phyloP scores from a whole-genome alignment of 2,329 filamentous ascomycete genomes.

The Ophiognomonia clavigignenti-juglandacearum region DNA sequence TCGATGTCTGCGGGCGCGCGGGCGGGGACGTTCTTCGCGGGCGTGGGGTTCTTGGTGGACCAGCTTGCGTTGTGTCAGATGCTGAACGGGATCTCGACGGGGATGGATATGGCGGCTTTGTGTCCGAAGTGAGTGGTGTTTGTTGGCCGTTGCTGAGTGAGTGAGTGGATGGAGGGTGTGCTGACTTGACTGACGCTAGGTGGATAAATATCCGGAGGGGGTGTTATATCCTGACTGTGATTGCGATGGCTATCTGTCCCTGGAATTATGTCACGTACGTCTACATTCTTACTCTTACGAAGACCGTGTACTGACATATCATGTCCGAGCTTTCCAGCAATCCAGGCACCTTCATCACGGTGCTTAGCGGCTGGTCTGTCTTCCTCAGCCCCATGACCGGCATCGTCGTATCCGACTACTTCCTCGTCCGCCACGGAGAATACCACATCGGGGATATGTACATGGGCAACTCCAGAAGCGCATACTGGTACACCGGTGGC shows the following conservation, averaged over 20 bases:
- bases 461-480: constrained; percentile 25
- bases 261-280: constrained; percentile 32
- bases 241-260: constrained; percentile 36
- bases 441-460: constrained; percentile 42
- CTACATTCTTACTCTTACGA: too few relatives aligned
- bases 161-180: not conserved
- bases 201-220: constrained; percentile 46
- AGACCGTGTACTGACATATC: not conserved
- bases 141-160: too few relatives aligned
- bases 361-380: constrained; percentile 30
- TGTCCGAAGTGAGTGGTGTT: constrained; percentile 27
- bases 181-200: not conserved
- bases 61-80: constrained; percentile 28
- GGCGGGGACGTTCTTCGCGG: constrained; percentile 33
- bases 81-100: constrained; percentile 25
- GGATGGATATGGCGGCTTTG: constrained; percentile 43
- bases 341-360: constrained; percentile 36
- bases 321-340: constrained; percentile 18
- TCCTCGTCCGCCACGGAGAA: constrained; percentile 32
- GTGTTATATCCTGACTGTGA: constrained; percentile 34
- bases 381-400: constrained; percentile 44
- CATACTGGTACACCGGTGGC: constrained; percentile 39
- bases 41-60: constrained; percentile 28
- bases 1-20: constrained; percentile 23
- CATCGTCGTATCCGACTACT: constrained; percentile 41